Evolutionary conservation across 1,284 basidiomycete genomes (phyloP).

Genomic region (Moesziomyces sp.): DNA sequence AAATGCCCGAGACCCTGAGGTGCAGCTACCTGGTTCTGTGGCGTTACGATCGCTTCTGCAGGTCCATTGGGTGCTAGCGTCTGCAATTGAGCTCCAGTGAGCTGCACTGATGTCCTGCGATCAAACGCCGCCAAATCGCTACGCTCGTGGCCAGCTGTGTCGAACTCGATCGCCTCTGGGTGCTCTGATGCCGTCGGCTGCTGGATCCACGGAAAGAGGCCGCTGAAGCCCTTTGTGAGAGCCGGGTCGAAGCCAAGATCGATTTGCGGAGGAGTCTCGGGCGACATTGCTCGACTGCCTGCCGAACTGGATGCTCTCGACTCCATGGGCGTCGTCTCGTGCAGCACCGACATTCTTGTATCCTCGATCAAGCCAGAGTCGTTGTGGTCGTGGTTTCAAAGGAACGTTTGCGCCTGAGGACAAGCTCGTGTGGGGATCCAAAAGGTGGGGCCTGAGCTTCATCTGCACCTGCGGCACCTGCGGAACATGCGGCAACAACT

Average conservation of each 20-base stretch:
- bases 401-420: background rate
- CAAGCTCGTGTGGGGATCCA: too few species aligned
- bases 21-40: background rate
- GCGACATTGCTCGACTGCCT: background rate
- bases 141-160: background rate
- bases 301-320: background rate
- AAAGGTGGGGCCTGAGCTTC: too few species aligned
- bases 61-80: background rate
- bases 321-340: background rate
- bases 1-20: background rate
- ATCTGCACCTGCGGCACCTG: too few species aligned
- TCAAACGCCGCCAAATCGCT: background rate
- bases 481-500: too few species aligned
- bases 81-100: background rate
- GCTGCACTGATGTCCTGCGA: background rate
- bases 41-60: too few species aligned
- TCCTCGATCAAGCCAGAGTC: background rate
- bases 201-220: conserved; percentile 34
- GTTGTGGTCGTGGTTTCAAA: background rate
- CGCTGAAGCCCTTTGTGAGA: conserved; percentile 5
- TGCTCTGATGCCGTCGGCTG: background rate
- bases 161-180: background rate
- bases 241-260: conserved; percentile 5
- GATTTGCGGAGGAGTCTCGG: conserved; percentile 21
- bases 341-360: background rate